Evolutionary conservation across 2,329 filamentous ascomycete species (phyloP).

Genomic region (Fusarium paranaense): DNA sequence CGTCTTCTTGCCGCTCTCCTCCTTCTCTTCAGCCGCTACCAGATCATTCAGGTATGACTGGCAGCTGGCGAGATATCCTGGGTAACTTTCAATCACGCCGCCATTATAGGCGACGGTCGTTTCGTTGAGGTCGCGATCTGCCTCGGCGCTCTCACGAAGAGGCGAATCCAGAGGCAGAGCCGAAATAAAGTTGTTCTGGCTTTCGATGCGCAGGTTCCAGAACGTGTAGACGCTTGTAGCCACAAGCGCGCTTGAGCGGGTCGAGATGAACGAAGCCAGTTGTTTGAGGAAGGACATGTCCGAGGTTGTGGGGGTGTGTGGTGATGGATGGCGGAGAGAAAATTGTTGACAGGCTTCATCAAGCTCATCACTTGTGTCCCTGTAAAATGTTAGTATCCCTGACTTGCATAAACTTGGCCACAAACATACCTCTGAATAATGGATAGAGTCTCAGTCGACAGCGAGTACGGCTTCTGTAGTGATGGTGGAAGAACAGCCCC

Average conservation of each 20-base stretch:
- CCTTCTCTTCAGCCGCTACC: conserved; percentile 49
- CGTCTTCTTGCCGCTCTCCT: conserved; percentile 51
- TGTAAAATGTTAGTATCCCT: conserved; percentile 45
- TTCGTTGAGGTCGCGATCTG: conserved; percentile 58
- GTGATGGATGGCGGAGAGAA: conserved; percentile 61
- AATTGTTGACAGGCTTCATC: conserved; percentile 62
- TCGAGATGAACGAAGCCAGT: conserved; percentile 66
- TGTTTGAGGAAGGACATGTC: conserved; percentile 66
- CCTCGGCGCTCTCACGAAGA: conserved; percentile 60
- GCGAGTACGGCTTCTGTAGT: conserved; percentile 64
- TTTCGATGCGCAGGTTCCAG: conserved; percentile 66
- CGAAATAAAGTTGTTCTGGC: conserved; percentile 53
- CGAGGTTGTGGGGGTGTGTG: conserved; percentile 51
- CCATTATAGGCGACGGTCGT: conserved; percentile 82
- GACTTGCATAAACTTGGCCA: too few species aligned
- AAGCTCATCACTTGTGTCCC: conserved; percentile 58
- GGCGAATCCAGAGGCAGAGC: conserved; percentile 47
- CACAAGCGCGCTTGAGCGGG: conserved; percentile 69
- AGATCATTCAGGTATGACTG: conserved; percentile 74
- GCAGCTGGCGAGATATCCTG: conserved; percentile 70
- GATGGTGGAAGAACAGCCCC: conserved; percentile 68
- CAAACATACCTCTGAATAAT: conserved; percentile 65
- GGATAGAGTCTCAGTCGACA: conserved; percentile 71
- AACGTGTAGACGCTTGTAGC: conserved; percentile 70
- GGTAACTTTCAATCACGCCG: conserved; percentile 83